Evolutionary conservation across 148 eudicot genomes (phyloP).

Genomic region (Persicaria tinctoria): DNA sequence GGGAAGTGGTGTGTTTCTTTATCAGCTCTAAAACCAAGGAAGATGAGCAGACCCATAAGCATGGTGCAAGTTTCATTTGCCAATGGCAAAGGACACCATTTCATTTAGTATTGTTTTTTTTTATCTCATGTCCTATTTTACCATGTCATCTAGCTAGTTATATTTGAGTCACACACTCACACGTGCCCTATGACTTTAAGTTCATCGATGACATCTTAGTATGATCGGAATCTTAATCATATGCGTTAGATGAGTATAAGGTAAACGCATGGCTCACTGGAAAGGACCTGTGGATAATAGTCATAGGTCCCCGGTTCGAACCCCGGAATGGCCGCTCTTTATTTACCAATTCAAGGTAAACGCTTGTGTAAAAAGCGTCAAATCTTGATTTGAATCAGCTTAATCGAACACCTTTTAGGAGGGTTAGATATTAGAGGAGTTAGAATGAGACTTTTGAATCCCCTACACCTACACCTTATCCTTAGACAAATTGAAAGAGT

Average conservation of each 20-base stretch:
- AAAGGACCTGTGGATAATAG: too few species aligned
- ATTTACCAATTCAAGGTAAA: too few species aligned
- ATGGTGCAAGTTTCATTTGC: not conserved
- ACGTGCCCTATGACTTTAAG: not conserved
- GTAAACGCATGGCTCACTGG: too few species aligned
- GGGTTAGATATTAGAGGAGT: not conserved
- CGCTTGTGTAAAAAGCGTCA: too few species aligned
- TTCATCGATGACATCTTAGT: not conserved
- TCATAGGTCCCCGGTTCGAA: too few species aligned
- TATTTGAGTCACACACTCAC: not conserved
- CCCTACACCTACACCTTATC: not conserved
- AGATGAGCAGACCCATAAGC: not conserved
- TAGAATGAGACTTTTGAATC: not conserved
- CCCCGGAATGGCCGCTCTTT: too few species aligned
- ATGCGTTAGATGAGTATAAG: too few species aligned
- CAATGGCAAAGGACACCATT: not conserved
- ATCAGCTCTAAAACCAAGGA: slow-evolving; percentile 8
- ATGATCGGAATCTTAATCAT: not conserved
- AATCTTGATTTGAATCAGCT: too few species aligned
- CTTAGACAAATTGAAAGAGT: not conserved
- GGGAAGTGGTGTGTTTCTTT: slow-evolving; percentile 9
- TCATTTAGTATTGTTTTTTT: not conserved
- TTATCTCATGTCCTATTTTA: not conserved
- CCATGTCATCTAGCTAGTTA: not conserved
- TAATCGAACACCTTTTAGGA: not conserved